Evolutionary conservation across 116 monocot species (phyloP), one percentile per base, ranked within the genome.

Genomic region (Posidonia oceanica): DNA sequence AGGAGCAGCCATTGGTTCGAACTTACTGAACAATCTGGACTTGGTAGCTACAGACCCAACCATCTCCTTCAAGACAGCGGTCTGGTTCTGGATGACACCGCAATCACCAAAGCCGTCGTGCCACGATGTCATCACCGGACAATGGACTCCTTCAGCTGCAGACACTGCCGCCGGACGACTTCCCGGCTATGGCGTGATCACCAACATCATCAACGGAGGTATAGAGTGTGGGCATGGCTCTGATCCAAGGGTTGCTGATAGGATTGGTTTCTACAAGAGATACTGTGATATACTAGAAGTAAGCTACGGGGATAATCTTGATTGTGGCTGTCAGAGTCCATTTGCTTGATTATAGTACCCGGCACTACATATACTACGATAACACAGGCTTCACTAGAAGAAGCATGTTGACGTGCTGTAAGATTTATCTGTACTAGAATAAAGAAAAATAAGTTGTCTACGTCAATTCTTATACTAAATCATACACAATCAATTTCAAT

Each of bases 31-130:
- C 65, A 72, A 72, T 21, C 80, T 87, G 1, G 80, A 81, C 14
- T 14, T 73, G 17, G 84, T 85, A 0, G 77, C 78, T 1, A 64
- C 69, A 3, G 66, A 84, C 54, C 65, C 87, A 0, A 66, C 39
- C 39, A 72, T 91, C 13, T 74, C 91, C 0, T 92, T 88, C 82
- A 81, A 81, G 78, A 78, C 84, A 23, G 87, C 87, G 2, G 6
- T 91, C 0, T 91, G 91, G 87, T 83, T 87, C 70, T 91, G 87
- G 91, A 91, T 80, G 90, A 91, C 85, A 15, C 73, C 87, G 2
- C 91, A 90, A 64, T 57, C 78, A 0, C 84, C 84, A 1, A 86
- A 86, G 78, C 87, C 91, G 0, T 91, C 91, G 5, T 71, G 73
- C 59, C 91, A 91, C 59, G 77, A 78, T 53, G 87, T 85, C 18